Base-by-base conservation (phyloP, 2,329 filamentous ascomycete genomes). In the Ascochyta clinopodiicola region DNA sequence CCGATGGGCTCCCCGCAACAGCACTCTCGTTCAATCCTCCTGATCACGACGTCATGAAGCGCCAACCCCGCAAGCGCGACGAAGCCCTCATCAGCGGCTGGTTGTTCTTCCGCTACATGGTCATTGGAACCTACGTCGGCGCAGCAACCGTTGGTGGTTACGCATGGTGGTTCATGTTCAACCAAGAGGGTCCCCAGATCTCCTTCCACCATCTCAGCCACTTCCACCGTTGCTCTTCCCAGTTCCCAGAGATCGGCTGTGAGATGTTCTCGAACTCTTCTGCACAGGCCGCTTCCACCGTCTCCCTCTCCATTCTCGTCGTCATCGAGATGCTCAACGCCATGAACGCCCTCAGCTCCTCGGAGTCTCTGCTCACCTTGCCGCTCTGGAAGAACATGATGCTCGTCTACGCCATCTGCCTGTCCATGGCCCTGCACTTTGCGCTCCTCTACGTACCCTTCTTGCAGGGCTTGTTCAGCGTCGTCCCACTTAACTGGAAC, bases 111-210 rank as follows among this genome's bases (percentile, higher is more conserved):
- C 88, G 95, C 48, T 99, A 99, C 78, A 87, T 99, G 82, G 88
- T 98, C 44, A 95, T 99, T 67, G 95, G 95, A 59, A 92, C 87
- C 8, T 99, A 99, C 63, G 95, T 99, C 55, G 95, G 95, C 73
- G 82, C 92, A 36, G 95, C 95, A 49, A 99, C 95, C 3, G 96
- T 99, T 19, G 92, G 89, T 71, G 95, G 96, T 40, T 99, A 99
- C 73, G 94, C 92, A n/a, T 99, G 95, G 95, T 99, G 92, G 91
- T 99, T 98, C 82, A 93, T 99, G 89, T 96, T 90, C 82, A 94
- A 98, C 80, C 79, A 87, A 8, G 86, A 88, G 64, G 95, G 95
- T 0, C 95, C 95, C 22, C 91, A 96, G 76, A 96, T 99, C 77
- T 87, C 82, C 60, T 96, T 98, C 80, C 89, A 85, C 76, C 91